A percentile compares a stretch with the other conserved stretches of the same genome.
Evolutionary conservation across 176 grass and related monocot species (phyloP).

Genomic region (Oryza meridionalis): DNA sequence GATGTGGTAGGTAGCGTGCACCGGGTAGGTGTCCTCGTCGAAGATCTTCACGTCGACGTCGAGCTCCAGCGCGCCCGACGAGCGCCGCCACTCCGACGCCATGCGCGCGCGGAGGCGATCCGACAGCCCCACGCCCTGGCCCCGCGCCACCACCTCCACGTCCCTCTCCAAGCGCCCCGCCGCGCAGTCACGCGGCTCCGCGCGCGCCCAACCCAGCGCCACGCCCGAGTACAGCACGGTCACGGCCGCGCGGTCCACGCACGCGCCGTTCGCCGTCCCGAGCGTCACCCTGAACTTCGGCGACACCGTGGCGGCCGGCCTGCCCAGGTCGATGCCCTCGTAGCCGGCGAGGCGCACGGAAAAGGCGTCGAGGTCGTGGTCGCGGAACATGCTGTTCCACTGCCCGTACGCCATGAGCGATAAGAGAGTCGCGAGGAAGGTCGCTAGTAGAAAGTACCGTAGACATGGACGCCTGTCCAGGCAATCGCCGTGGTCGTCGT

Average conservation of each 20-base stretch:
- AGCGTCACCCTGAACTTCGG: slow-evolving; percentile 33
- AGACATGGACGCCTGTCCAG: too few relatives aligned
- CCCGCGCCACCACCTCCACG: slow-evolving; percentile 11
- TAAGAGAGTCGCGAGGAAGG: too few relatives aligned
- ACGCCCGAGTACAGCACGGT: slow-evolving; percentile 31
- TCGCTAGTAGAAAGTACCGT: too few relatives aligned
- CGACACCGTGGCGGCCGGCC: slow-evolving; percentile 22
- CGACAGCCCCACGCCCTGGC: slow-evolving; percentile 27
- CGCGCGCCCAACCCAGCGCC: slow-evolving; percentile 29
- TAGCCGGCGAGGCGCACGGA: slow-evolving; percentile 28
- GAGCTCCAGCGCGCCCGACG: background rate
- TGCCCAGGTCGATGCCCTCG: slow-evolving; percentile 24
- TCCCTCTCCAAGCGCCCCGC: background rate
- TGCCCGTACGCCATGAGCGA: too few relatives aligned
- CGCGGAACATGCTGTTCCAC: too few relatives aligned
- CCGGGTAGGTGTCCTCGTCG: background rate
- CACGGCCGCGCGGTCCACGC: slow-evolving; percentile 14
- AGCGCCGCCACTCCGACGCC: slow-evolving; percentile 13
- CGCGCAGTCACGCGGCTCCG: slow-evolving; percentile 16
- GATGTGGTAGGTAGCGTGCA: background rate
- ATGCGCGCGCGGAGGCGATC: background rate
- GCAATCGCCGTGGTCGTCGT: too few relatives aligned
- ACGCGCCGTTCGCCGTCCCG: background rate
- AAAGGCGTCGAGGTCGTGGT: background rate
- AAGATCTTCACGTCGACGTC: slow-evolving; percentile 27